phyloP scores from a whole-genome alignment of 148 eudicot species.

The Vaccinium macrocarpon region DNA sequence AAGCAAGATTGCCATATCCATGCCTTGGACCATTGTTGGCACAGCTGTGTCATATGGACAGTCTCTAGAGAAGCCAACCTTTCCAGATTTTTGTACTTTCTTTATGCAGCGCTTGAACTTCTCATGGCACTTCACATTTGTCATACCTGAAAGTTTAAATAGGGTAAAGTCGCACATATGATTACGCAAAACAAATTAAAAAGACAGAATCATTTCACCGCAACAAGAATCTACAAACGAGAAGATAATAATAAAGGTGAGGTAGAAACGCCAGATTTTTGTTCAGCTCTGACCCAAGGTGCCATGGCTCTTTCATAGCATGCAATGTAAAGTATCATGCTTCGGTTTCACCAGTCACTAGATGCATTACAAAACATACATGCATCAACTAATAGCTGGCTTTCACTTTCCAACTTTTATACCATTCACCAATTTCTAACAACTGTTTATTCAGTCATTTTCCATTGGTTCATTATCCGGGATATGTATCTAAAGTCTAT shows the following conservation, averaged over 20 bases:
- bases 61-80: slow-evolving; percentile 64
- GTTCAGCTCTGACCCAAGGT: background rate
- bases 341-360: background rate
- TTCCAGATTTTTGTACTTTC: slow-evolving; percentile 89
- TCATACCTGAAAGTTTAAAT: slow-evolving; percentile 56
- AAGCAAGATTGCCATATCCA: slow-evolving; percentile 91
- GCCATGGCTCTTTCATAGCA: background rate
- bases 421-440: background rate
- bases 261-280: background rate
- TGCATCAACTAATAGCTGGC: background rate
- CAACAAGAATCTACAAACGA: background rate
- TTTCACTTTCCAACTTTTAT: background rate
- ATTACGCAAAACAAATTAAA: background rate
- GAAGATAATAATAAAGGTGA: background rate
- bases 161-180: background rate
- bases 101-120: slow-evolving; percentile 95
- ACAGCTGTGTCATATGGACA: slow-evolving; percentile 78
- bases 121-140: slow-evolving; percentile 78
- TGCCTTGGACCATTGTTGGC: slow-evolving; percentile 93
- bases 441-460: background rate
- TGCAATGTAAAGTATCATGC: background rate
- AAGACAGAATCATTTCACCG: background rate
- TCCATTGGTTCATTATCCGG: background rate
- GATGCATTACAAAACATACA: background rate
- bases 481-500: background rate